Evolutionary conservation across 78 protist genomes (phyloP), one percentile per base, ranked within the genome.

Genomic region (Cavenderia fasciculata): DNA sequence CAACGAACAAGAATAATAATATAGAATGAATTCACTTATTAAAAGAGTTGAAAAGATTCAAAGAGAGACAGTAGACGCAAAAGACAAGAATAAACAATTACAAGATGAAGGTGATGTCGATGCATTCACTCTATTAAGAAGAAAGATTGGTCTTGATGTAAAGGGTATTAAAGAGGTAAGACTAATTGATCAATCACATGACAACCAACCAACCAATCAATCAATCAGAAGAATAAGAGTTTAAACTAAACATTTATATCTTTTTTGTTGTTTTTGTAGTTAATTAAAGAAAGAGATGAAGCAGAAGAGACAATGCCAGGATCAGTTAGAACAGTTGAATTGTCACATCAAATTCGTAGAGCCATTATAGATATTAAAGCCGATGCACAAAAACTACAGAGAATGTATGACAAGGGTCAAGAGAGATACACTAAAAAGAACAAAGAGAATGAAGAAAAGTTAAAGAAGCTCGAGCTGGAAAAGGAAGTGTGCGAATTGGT

Each of bases 141-240:
- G 77, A 43, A 82, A 82, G 56, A 82, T 82, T 68, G 89, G 89
- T 66, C 31, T 82, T n/a, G 89, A 82, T 82, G 68, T 82, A 36
- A 82, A 82, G 43, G 75, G 78, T n/a, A 43, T 82, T 29, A 65
- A 44, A 68, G 69, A 65, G 31, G 85, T 75, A 59, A 27, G 59
- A 33, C 34, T 63, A 34, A 10, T 18, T n/a, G 5, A n/a, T 5
- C 11, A 21, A 56, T 56, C n/a, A n/a, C n/a, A n/a, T n/a, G n/a
- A n/a, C n/a, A n/a, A n/a, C n/a, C n/a, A n/a, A n/a, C n/a, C n/a
- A n/a, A n/a, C n/a, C n/a, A n/a, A n/a, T n/a, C n/a, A n/a, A n/a
- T n/a, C n/a, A n/a, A n/a, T n/a, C n/a, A n/a, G n/a, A n/a, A n/a
- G n/a, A n/a, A n/a, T n/a, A n/a, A n/a, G n/a, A n/a, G n/a, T n/a